Percentiles rank a stretch among this genome's conserved stretches.
These are phyloP conservation scores for Lasiodiplodia gonubiensis DNA, from an alignment of 2,329 filamentous ascomycete species.

Conservation along the genomic window DNA sequence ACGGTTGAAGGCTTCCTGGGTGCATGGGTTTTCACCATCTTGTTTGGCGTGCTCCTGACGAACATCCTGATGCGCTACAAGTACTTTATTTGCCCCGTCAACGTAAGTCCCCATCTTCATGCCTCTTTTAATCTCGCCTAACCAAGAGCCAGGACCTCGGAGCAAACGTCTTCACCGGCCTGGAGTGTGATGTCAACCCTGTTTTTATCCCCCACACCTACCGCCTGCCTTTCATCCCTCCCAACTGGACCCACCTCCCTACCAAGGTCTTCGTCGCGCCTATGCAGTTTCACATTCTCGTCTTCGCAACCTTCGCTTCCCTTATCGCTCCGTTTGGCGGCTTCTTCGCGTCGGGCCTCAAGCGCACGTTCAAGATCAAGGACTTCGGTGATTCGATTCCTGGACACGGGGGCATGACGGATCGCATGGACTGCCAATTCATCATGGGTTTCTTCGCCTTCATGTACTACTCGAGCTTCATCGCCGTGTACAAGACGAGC, in stretches of 20 bases:
- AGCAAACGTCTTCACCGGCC: slow-evolving; percentile 87
- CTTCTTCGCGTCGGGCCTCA: slow-evolving; percentile 96
- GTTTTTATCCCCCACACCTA: slow-evolving; percentile 84
- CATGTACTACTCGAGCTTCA: slow-evolving; percentile 98
- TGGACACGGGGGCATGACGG: slow-evolving; percentile 96
- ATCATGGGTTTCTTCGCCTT: slow-evolving; percentile 99
- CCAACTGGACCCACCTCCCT: slow-evolving; percentile 73
- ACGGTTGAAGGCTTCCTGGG: slow-evolving; percentile 97
- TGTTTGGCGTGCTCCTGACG: slow-evolving; percentile 82
- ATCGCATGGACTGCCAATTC: slow-evolving; percentile 99
- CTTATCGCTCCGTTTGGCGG: slow-evolving; percentile 96
- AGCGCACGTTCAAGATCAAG: slow-evolving; percentile 99
- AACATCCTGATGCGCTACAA: slow-evolving; percentile 87
- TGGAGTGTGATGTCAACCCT: slow-evolving; percentile 88
- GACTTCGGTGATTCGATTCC: slow-evolving; percentile 99
- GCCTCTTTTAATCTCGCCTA: neutral
- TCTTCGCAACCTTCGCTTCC: slow-evolving; percentile 91
- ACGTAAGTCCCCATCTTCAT: slow-evolving; percentile 56
- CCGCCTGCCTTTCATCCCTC: slow-evolving; percentile 61
- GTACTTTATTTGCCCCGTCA: slow-evolving; percentile 98
- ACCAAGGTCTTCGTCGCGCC: slow-evolving; percentile 78
- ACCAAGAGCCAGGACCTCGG: slow-evolving; percentile 70
- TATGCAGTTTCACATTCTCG: slow-evolving; percentile 90
- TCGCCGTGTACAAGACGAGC: slow-evolving; percentile 83
- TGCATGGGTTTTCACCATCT: slow-evolving; percentile 92